Evolutionary conservation across 2,329 filamentous ascomycete genomes (phyloP).

Genomic region (Emergomyces africanus): DNA sequence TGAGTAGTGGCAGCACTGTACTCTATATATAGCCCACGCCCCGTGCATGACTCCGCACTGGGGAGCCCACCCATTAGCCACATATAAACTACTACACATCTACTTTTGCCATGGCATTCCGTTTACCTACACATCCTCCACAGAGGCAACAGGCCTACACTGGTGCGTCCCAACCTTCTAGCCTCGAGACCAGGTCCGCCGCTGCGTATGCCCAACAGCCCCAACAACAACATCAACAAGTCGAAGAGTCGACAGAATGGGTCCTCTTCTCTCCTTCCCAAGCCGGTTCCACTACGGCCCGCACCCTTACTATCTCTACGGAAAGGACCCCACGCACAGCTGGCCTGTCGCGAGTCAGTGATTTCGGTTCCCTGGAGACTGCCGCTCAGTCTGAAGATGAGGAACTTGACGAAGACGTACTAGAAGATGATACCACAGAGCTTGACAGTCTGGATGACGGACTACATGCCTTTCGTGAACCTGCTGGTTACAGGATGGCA

Average conservation of each 20-base stretch:
- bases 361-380: slow-evolving; percentile 59
- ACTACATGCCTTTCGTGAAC: slow-evolving; percentile 70
- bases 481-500: slow-evolving; percentile 16
- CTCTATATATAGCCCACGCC: neutral
- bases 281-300: slow-evolving; percentile 45
- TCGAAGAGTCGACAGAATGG: slow-evolving; percentile 82
- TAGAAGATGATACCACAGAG: slow-evolving; percentile 36
- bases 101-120: slow-evolving; percentile 23
- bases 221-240: slow-evolving; percentile 23
- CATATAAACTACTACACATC: neutral
- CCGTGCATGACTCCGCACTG: neutral
- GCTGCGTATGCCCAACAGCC: neutral
- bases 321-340: slow-evolving; percentile 52
- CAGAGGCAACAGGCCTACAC: slow-evolving; percentile 23
- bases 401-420: slow-evolving; percentile 37
- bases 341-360: slow-evolving; percentile 62
- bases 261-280: slow-evolving; percentile 72
- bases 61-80: neutral
- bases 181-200: slow-evolving; percentile 17
- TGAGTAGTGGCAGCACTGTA: neutral
- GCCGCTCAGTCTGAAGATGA: slow-evolving; percentile 36
- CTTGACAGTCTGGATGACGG: slow-evolving; percentile 90
- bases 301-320: slow-evolving; percentile 54
- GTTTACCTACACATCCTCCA: slow-evolving; percentile 24
- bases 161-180: slow-evolving; percentile 10